Base-by-base conservation (phyloP, 2,329 filamentous ascomycete species). In the Xylariaceae sp. region DNA sequence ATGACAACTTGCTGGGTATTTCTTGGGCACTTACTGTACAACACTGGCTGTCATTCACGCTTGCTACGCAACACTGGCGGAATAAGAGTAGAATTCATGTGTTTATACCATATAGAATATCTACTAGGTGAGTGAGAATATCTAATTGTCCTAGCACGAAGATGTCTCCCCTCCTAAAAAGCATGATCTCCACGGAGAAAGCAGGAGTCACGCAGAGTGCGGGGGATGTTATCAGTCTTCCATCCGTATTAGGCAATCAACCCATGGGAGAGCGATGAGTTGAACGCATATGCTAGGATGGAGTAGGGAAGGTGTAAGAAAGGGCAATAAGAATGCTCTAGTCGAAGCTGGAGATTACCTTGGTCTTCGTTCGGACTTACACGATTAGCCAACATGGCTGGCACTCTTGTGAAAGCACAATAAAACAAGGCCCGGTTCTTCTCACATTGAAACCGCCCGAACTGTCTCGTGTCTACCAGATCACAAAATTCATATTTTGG, bases 251-350 rank as follows among this genome's bases (percentile, higher is more conserved):
- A 82, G 79, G 77, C 79, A 74, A 79, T 77, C 77, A 74, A 77
- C 77, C 77, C 79, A 82, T 69, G 78, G 79, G 73, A 70, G 74
- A 79, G 76, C 66, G 65, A 67, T 72, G 71, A 71, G 74, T 73
- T 74, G 77, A 79, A 79, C 78, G 79, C 70, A 82, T 81, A 82
- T 82, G 79, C 79, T 82, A 77, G 79, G 81, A 69, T 77, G 80
- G 81, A 77, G 78, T 71, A 36, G 8, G 34, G 24, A 46, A 40
- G 41, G 21, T 3, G 4, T 26, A 24, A 39, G 39, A 9, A 58
- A 56, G 61, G 39, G 53, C 47, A 53, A 56, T 49, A 63, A 39
- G 34, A 26, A 37, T 31, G 36, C 44, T 50, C 21, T 11, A 36
- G 29, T 29, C 3, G 8, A 51, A 21, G 26, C 29, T 21, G 16